Evolutionary conservation across 2,329 filamentous ascomycete species (phyloP).

Genomic region (Beauveria sp.): DNA sequence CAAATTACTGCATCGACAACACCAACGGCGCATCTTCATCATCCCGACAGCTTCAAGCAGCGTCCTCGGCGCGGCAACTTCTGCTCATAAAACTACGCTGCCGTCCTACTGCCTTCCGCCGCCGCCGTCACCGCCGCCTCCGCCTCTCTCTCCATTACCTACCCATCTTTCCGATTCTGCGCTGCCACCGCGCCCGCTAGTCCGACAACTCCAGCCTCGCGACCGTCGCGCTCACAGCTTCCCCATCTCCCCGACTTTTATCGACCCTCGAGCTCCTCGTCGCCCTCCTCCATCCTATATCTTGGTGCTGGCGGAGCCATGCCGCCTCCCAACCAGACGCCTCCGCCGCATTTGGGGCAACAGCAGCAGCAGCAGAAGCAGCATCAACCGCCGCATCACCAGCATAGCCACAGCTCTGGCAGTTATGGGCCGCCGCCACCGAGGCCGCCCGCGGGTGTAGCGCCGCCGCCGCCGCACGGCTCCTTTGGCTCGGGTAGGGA

Average conservation of each 20-base stretch:
- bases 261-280: constrained; percentile 30
- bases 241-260: constrained; percentile 3
- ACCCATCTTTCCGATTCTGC: not conserved
- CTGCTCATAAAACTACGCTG: not conserved
- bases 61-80: constrained; percentile 4
- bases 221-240: constrained; percentile 2
- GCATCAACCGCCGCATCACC: constrained; percentile 21
- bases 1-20: not conserved
- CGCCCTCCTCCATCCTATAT: constrained; percentile 30
- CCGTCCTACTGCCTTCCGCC: not conserved
- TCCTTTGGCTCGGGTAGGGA: constrained; percentile 44
- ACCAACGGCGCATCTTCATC: constrained; percentile 3
- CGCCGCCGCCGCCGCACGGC: constrained; percentile 34
- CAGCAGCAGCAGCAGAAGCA: constrained; percentile 15
- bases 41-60: constrained; percentile 3
- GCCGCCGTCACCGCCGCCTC: not conserved
- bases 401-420: constrained; percentile 20
- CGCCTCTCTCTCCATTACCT: not conserved
- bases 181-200: constrained; percentile 1
- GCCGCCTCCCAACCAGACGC: constrained; percentile 37
- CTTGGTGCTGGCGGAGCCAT: constrained; percentile 18
- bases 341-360: constrained; percentile 26
- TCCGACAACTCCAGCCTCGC: constrained; percentile 9
- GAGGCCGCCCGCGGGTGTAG: constrained; percentile 32
- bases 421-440: constrained; percentile 39